These are phyloP conservation scores for Crocinoboletus sp. DNA, from an alignment of 1,284 basidiomycete species.

Conservation along the genomic window DNA sequence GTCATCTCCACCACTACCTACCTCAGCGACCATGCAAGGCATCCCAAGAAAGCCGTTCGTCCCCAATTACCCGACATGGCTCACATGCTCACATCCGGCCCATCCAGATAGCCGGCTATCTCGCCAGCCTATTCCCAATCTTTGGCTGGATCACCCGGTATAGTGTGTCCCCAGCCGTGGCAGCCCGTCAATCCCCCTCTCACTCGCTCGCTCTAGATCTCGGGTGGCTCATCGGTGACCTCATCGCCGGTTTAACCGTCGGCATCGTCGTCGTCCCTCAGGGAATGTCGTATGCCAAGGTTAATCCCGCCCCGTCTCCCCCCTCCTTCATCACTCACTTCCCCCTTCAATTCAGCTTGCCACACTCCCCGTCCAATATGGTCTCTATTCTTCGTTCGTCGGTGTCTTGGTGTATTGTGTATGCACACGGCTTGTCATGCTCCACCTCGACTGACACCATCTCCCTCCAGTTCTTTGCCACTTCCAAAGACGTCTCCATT, in stretches of 20 bases:
- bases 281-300: slow-evolving; percentile 78
- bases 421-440: slow-evolving; percentile 33
- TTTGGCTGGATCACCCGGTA: slow-evolving; percentile 80
- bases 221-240: slow-evolving; percentile 73
- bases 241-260: slow-evolving; percentile 88
- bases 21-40: slow-evolving; percentile 35
- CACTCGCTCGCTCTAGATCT: no score
- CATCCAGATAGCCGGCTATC: slow-evolving; percentile 53
- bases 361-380: slow-evolving; percentile 81
- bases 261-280: slow-evolving; percentile 92
- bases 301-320: slow-evolving; percentile 22
- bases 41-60: slow-evolving; percentile 49
- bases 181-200: no score
- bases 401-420: slow-evolving; percentile 82
- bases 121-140: slow-evolving; percentile 77
- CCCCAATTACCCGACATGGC: slow-evolving; percentile 4
- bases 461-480: slow-evolving; percentile 72
- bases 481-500: slow-evolving; percentile 94
- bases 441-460: slow-evolving; percentile 7
- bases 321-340: background rate
- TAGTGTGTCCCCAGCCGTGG: slow-evolving; percentile 48
- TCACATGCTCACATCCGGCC: slow-evolving; percentile 4
- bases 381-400: slow-evolving; percentile 94
- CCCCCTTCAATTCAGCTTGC: slow-evolving; percentile 57
- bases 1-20: slow-evolving; percentile 56